Evolutionary conservation across 164 flowering plant genomes (phyloP).

Genomic region (Magnolia officinalis): DNA sequence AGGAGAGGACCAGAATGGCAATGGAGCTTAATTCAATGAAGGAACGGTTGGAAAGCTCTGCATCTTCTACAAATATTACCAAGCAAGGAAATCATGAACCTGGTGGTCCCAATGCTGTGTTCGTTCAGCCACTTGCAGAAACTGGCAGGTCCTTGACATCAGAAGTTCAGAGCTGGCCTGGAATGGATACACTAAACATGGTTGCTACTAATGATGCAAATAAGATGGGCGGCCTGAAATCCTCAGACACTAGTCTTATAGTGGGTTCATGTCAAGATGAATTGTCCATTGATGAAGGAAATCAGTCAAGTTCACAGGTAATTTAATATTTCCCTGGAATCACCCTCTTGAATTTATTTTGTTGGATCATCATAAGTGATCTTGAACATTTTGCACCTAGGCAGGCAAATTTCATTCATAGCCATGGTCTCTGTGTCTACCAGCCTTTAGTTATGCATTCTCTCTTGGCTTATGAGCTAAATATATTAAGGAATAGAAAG

Average conservation of each 20-base stretch:
- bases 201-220: neutral
- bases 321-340: neutral
- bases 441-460: neutral
- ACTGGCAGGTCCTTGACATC: neutral
- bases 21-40: slow-evolving; percentile 41
- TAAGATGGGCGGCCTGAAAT: neutral
- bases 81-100: slow-evolving; percentile 17
- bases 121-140: slow-evolving; percentile 5
- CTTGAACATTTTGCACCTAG: neutral
- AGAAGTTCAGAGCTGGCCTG: neutral
- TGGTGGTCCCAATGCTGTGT: neutral
- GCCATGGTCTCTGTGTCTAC: no score
- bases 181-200: neutral
- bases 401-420: neutral
- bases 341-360: neutral
- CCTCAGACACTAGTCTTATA: neutral
- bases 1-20: slow-evolving; percentile 41
- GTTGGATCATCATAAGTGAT: neutral
- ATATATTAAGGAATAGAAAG: neutral
- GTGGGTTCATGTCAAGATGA: slow-evolving; percentile 3
- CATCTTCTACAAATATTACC: slow-evolving; percentile 7
- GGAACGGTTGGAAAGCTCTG: slow-evolving; percentile 33
- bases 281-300: slow-evolving; percentile 3
- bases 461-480: neutral
- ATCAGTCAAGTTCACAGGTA: slow-evolving; percentile 13